Conservation (phyloP, 495 filamentous ascomycete genomes). For the Podospora sp. region DNA sequence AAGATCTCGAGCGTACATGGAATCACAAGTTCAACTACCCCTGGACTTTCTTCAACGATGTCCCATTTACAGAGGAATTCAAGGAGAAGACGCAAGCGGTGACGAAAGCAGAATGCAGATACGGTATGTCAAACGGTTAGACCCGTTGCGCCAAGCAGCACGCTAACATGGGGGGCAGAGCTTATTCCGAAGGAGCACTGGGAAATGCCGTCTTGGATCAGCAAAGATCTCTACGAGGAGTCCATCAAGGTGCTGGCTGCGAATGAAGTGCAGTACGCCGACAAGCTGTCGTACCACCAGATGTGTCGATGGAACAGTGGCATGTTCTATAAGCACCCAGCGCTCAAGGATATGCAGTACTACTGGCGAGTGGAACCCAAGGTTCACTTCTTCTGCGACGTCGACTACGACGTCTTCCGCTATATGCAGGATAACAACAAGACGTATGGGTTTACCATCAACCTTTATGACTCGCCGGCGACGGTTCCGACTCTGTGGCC, state of each 20-base stretch:
- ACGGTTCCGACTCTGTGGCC: constrained; percentile 93
- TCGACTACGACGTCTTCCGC: constrained; percentile 98
- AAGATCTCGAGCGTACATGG: constrained; percentile 91
- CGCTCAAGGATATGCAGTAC: constrained; percentile 76
- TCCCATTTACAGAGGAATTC: constrained; percentile 89
- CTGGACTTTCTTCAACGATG: constrained; percentile 99
- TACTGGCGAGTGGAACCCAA: constrained; percentile 99
- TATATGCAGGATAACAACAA: constrained; percentile 98
- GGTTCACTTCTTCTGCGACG: constrained; percentile 98
- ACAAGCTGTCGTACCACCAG: constrained; percentile 90
- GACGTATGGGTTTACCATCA: constrained; percentile 98
- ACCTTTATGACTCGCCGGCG: constrained; percentile 87
- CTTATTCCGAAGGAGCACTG: constrained; percentile 92
- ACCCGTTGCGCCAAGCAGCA: background rate
- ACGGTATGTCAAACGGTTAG: constrained; percentile 59
- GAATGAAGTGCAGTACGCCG: constrained; percentile 84
- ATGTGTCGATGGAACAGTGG: constrained; percentile 99
- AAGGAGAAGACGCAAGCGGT: constrained; percentile 73
- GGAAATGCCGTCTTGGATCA: constrained; percentile 90
- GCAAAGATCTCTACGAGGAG: constrained; percentile 80
- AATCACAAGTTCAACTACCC: constrained; percentile 99
- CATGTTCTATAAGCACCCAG: constrained; percentile 95
- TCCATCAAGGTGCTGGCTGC: constrained; percentile 81
- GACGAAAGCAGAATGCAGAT: constrained; percentile 83
- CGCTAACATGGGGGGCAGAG: constrained; percentile 54